These are phyloP conservation scores for Madurella mycetomatis DNA, from an alignment of 2,329 filamentous ascomycete genomes.

Conservation along the genomic window DNA sequence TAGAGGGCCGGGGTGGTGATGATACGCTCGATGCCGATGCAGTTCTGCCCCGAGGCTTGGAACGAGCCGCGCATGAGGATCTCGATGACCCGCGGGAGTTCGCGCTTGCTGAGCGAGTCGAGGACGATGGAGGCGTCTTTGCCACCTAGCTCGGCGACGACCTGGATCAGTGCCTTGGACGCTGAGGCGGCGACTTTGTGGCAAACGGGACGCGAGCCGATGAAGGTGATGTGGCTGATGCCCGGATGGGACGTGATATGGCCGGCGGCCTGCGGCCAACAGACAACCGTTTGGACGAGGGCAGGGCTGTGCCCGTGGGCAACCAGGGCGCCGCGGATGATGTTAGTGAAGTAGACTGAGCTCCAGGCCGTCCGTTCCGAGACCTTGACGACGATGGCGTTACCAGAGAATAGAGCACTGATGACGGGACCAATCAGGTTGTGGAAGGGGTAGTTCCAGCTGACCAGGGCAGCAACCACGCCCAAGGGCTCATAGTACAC, in stretches of 20 bases:
- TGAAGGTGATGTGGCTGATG: slow-evolving; percentile 90
- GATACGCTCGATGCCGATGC: slow-evolving; percentile 92
- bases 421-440: slow-evolving; percentile 91
- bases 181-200: slow-evolving; percentile 84
- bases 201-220: slow-evolving; percentile 82
- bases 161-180: slow-evolving; percentile 77
- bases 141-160: slow-evolving; percentile 87
- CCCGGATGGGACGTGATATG: slow-evolving; percentile 79
- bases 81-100: slow-evolving; percentile 69
- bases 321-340: slow-evolving; percentile 72
- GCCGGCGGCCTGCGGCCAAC: slow-evolving; percentile 79
- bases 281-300: slow-evolving; percentile 78
- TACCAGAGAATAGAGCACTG: slow-evolving; percentile 84
- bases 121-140: slow-evolving; percentile 91
- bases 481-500: slow-evolving; percentile 90
- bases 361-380: slow-evolving; percentile 97
- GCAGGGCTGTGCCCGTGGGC: slow-evolving; percentile 79
- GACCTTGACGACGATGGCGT: slow-evolving; percentile 87
- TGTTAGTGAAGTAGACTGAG: slow-evolving; percentile 71
- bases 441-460: slow-evolving; percentile 97
- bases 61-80: slow-evolving; percentile 90
- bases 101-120: slow-evolving; percentile 60
- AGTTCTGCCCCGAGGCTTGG: slow-evolving; percentile 94
- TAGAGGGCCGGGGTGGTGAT: slow-evolving; percentile 77
- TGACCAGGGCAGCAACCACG: slow-evolving; percentile 86